These are phyloP conservation scores for Bimuria novae-zelandiae DNA, from an alignment of 2,329 filamentous ascomycete species.

Conservation along the genomic window DNA sequence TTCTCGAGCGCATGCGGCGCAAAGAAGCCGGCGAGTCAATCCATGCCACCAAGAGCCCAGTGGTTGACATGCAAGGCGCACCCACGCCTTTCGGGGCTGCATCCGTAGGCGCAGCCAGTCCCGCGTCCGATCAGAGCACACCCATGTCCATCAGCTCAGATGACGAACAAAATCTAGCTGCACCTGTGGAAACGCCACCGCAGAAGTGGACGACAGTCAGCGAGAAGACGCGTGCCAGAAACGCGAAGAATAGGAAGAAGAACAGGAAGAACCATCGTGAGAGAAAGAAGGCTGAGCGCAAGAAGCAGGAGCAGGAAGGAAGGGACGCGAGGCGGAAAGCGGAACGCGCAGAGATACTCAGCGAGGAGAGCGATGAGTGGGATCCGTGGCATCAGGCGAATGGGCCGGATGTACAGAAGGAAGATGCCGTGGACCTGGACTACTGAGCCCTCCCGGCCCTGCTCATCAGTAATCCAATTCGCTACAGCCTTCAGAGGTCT, in stretches of 20 bases:
- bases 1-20: slow-evolving; percentile 45
- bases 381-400: slow-evolving; percentile 52
- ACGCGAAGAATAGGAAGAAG: slow-evolving; percentile 20
- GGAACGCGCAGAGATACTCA: slow-evolving; percentile 21
- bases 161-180: slow-evolving; percentile 15
- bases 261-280: slow-evolving; percentile 30
- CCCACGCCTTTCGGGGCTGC: neutral
- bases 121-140: slow-evolving; percentile 8
- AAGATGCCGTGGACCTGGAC: slow-evolving; percentile 51
- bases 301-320: slow-evolving; percentile 24
- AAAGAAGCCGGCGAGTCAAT: slow-evolving; percentile 27
- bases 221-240: slow-evolving; percentile 29
- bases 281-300: slow-evolving; percentile 28
- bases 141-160: slow-evolving; percentile 14
- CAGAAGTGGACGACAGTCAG: slow-evolving; percentile 37
- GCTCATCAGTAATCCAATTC: too few relatives aligned
- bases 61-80: neutral
- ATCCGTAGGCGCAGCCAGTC: slow-evolving; percentile 1
- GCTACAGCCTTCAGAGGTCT: too few relatives aligned
- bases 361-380: slow-evolving; percentile 46
- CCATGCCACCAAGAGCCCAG: neutral
- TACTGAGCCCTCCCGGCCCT: slow-evolving; percentile 48
- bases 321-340: slow-evolving; percentile 23
- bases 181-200: slow-evolving; percentile 23
- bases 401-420: slow-evolving; percentile 50